Evolutionary conservation across 2,329 filamentous ascomycete genomes (phyloP).

Genomic region (Penicillium freii): DNA sequence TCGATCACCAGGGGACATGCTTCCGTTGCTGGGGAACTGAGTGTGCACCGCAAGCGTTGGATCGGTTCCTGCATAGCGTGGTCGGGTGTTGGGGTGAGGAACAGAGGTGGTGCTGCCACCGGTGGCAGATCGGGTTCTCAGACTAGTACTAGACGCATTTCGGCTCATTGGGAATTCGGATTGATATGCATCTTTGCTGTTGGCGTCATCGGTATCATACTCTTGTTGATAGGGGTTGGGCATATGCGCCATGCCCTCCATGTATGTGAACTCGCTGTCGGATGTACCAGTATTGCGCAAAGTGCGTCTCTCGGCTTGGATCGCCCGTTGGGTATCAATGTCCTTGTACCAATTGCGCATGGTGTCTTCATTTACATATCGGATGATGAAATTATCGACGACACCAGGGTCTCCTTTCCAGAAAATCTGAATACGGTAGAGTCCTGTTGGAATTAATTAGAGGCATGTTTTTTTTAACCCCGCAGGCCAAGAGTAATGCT

Average conservation of each 20-base stretch:
- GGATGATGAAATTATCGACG: slow-evolving; percentile 94
- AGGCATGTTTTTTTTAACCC: background rate
- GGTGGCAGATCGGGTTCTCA: slow-evolving; percentile 74
- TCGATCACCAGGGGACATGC: slow-evolving; percentile 60
- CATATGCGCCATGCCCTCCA: slow-evolving; percentile 64
- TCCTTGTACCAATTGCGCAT: slow-evolving; percentile 90
- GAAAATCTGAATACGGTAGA: slow-evolving; percentile 94
- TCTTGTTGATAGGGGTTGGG: slow-evolving; percentile 77
- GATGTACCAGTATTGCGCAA: slow-evolving; percentile 56
- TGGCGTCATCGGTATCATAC: slow-evolving; percentile 53
- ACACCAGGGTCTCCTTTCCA: slow-evolving; percentile 97
- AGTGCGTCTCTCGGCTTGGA: slow-evolving; percentile 54
- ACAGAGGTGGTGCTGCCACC: slow-evolving; percentile 52
- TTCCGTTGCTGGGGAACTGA: slow-evolving; percentile 49
- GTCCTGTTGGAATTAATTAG: slow-evolving; percentile 55
- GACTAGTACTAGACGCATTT: slow-evolving; percentile 70
- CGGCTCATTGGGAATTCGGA: slow-evolving; percentile 58
- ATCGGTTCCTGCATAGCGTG: slow-evolving; percentile 68
- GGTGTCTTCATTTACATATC: slow-evolving; percentile 83
- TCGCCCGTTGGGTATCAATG: slow-evolving; percentile 69
- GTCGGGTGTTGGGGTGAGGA: slow-evolving; percentile 48
- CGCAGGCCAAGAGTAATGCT: slow-evolving; percentile 30
- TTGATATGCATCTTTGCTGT: slow-evolving; percentile 37
- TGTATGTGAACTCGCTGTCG: slow-evolving; percentile 75
- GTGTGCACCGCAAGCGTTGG: slow-evolving; percentile 67